These are phyloP conservation scores for Nakazawaea anatomiae DNA, from an alignment of 805 yeast species.

Conservation along the genomic window DNA sequence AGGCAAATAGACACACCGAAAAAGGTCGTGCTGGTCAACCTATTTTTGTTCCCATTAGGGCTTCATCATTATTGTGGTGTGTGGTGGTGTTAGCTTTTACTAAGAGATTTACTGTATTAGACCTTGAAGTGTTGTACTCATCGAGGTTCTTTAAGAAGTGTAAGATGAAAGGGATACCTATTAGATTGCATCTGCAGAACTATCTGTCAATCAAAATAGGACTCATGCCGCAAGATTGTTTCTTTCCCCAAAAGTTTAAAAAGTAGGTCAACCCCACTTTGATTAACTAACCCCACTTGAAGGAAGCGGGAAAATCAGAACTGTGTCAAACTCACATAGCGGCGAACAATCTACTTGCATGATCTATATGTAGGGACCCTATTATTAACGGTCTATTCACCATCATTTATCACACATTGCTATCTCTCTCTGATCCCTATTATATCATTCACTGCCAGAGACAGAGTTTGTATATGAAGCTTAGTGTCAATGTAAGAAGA, in stretches of 20 bases:
- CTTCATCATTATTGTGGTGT: no score
- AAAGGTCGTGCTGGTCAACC: no score
- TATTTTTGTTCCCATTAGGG: no score
- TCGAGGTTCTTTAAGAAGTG: no score
- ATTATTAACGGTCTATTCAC: neutral
- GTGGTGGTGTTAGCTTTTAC: no score
- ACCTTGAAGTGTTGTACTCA: no score
- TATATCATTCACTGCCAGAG: neutral
- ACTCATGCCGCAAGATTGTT: neutral
- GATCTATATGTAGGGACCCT: neutral
- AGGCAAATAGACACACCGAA: no score
- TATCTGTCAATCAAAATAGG: no score
- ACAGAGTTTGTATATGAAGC: neutral
- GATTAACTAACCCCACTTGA: neutral
- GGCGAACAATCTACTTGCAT: neutral
- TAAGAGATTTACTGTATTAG: no score
- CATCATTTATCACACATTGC: neutral
- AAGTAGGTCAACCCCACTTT: neutral
- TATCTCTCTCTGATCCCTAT: neutral
- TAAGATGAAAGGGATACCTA: no score
- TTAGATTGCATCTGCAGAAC: no score
- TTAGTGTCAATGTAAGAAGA: no score
- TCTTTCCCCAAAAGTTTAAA: neutral
- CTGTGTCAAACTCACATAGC: neutral
- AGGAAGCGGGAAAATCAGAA: neutral